Evolutionary conservation across 2,329 filamentous ascomycete genomes (phyloP).

Genomic region (Albifimbria verrucaria): DNA sequence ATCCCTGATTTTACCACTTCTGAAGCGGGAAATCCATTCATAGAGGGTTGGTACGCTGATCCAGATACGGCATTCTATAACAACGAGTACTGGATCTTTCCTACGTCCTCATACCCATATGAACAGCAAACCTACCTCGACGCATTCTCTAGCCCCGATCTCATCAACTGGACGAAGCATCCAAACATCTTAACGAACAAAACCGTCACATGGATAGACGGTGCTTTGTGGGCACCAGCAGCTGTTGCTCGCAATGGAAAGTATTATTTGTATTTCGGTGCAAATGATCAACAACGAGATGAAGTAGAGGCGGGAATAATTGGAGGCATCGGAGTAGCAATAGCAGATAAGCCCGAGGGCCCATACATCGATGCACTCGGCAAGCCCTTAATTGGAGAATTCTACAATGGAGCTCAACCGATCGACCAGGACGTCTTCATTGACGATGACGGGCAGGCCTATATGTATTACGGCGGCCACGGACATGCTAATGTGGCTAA

Average conservation of each 20-base stretch:
- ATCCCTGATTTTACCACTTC: conserved; percentile 33
- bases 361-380: conserved; percentile 32
- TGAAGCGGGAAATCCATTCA: conserved; percentile 44
- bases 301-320: conserved; percentile 23
- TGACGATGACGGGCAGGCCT: conserved; percentile 39
- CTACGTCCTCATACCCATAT: conserved; percentile 41
- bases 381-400: conserved; percentile 30
- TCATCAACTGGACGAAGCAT: conserved; percentile 47
- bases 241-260: conserved; percentile 38
- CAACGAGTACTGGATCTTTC: conserved; percentile 44
- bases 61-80: conserved; percentile 46
- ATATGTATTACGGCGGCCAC: conserved; percentile 39
- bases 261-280: conserved; percentile 49
- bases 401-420: conserved; percentile 43
- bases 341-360: conserved; percentile 29
- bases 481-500: conserved; percentile 37
- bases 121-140: conserved; percentile 47
- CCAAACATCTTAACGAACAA: conserved; percentile 33
- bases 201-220: conserved; percentile 37
- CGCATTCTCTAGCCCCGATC: conserved; percentile 46
- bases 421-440: conserved; percentile 38
- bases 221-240: conserved; percentile 46
- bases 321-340: conserved; percentile 33
- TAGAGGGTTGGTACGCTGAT: conserved; percentile 49
- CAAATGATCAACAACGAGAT: conserved; percentile 40